phyloP scores from a whole-genome alignment of 306 rosid species.

The Quercus alba region DNA sequence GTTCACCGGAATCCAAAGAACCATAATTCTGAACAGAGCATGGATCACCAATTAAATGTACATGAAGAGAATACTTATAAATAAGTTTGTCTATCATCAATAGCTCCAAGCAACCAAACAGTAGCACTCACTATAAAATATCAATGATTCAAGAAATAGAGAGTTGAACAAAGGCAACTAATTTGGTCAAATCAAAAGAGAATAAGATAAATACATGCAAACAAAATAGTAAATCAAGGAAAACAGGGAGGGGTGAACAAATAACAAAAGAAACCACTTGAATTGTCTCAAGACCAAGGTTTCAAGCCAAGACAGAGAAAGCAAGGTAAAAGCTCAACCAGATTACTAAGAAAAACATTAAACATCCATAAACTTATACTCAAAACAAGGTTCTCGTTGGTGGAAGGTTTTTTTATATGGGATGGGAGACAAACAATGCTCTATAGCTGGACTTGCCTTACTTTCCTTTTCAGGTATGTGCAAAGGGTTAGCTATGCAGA shows the following conservation, averaged over 20 bases:
- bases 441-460: not conserved
- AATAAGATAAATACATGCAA: not conserved
- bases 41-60: constrained; percentile 10
- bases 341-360: not conserved
- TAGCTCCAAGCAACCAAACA: not conserved
- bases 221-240: not conserved
- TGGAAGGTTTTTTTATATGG: not conserved
- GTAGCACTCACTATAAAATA: not conserved
- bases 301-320: not conserved
- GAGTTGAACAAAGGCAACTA: not conserved
- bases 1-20: constrained; percentile 69
- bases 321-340: not conserved
- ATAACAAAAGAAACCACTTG: not conserved
- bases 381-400: not conserved
- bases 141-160: not conserved
- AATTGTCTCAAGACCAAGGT: constrained; percentile 2
- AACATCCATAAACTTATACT: not conserved
- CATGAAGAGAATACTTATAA: constrained; percentile 6
- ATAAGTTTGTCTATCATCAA: constrained; percentile 1
- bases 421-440: not conserved
- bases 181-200: not conserved
- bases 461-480: not conserved
- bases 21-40: constrained; percentile 53
- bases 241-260: not conserved
- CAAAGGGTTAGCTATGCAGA: not conserved